phyloP scores from a whole-genome alignment of 257 asterid species.

The Solanum sparsipilum region DNA sequence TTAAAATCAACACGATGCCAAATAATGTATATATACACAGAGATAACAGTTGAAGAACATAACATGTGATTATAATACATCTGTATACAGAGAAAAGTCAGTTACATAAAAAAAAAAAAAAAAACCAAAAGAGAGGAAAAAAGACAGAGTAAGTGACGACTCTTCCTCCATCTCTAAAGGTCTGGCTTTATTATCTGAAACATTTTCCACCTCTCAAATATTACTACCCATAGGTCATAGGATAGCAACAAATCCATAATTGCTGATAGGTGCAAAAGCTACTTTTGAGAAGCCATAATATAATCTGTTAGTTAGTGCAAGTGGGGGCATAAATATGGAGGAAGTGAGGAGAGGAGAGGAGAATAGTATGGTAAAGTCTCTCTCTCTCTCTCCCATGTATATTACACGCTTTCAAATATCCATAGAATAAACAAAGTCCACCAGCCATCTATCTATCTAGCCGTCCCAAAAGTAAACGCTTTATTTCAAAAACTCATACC shows the following conservation, averaged over 20 bases:
- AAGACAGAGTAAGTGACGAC: not conserved
- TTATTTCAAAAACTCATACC: slow-evolving; percentile 42
- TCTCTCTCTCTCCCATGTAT: slow-evolving; percentile 21
- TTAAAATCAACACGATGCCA: slow-evolving; percentile 6
- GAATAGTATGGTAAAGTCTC: not conserved
- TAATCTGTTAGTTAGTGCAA: slow-evolving; percentile 8
- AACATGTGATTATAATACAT: slow-evolving; percentile 36
- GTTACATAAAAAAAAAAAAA: slow-evolving; percentile 7
- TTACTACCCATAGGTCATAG: not conserved
- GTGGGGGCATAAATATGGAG: slow-evolving; percentile 15
- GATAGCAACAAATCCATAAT: not conserved
- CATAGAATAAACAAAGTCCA: slow-evolving; percentile 42
- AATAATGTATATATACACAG: not conserved
- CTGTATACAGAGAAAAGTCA: slow-evolving; percentile 28
- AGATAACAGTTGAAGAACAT: slow-evolving; percentile 16
- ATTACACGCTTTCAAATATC: slow-evolving; percentile 26
- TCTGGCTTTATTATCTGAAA: not conserved
- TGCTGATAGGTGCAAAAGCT: not conserved
- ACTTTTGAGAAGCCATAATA: not conserved
- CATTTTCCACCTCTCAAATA: not conserved
- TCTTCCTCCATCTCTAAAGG: not conserved
- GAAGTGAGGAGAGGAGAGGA: not conserved
- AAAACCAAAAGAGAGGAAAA: not conserved
- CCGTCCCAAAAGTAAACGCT: slow-evolving; percentile 95
- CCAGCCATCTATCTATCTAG: slow-evolving; percentile 26